Base-by-base conservation (phyloP, 2,329 filamentous ascomycete genomes). In the Thielaviopsis musarum region DNA sequence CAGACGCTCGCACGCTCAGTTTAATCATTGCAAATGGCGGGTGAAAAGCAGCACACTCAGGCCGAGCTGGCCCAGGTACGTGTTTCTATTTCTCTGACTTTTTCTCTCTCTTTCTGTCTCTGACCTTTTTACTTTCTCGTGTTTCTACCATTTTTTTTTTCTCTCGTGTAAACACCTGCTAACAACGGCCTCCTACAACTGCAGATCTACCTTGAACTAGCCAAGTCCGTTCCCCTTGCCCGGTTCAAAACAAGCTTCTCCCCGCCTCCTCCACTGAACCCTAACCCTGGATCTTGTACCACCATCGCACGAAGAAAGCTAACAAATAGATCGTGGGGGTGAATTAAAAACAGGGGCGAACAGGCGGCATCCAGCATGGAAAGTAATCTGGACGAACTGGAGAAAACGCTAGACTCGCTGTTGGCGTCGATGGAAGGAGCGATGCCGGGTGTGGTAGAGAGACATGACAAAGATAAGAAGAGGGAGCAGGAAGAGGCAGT, bases 361-460 rank as follows among this genome's bases (percentile, higher is more conserved):
- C 74, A 78, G 64, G 70, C 78, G 3, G 79, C 79, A 51, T 66
- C 74, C 12, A 72, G 72, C 30, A 73, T 82, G 19, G 79, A 82
- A 66, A 70, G 73, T 1, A 77, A 76, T 63, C 71, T 82, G 56
- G 71, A 72, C 9, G 74, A 66, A 38, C 71, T 82, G 21, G 78
- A 82, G 67, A 71, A 69, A 65, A 79, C 75, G 66, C 72, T 82
- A n/a, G 78, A 81, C 62, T 73, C 72, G 61, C 70, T 82, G 22
- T 71, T 82, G 22, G 75, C 74, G 17, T 73, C 73, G 24, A 69
- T 80, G 55, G 77, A 77, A 59, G 65, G 64, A 17, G 28, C 57
- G 41, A 49, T 53, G 15, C 54, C 61, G 12, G 63, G 58, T 26
- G 61, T 62, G 7, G 22, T 52, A 5, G 54, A 58, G 58, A 52